Evolutionary conservation across 495 filamentous ascomycete species (phyloP), one percentile per base, ranked within the genome.

Genomic region (Annulohypoxylon moriforme): DNA sequence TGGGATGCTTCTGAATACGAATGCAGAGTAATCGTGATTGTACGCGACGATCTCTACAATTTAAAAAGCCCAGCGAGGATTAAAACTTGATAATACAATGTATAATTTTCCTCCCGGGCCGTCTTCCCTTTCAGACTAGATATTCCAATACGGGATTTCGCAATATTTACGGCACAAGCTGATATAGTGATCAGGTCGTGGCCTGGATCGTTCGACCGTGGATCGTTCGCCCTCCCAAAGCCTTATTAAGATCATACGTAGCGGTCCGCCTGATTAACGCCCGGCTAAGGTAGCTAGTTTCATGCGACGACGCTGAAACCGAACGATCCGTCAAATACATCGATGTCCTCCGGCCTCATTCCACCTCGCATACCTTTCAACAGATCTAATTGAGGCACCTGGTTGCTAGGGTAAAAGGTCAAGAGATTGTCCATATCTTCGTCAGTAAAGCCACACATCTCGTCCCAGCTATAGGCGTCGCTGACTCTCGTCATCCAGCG

Each of bases 401-500:
- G 77, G 27, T 81, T 79, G 0, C 87, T 77, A 29, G 81, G 75
- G 75, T 96, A 99, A 75, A 89, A 92, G 1, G 77, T 81, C 31
- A 98, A 77, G 24, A 99, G 79, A 31, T 80, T 83, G 24, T 90
- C 88, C 92, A 98, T 97, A 75, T 97, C 94, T 60, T 89, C 82
- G 31, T 96, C 94, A 24, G 87, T 85, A 89, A 99, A 91, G 38
- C 88, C 85, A 58, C 93, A 94, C 71, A 99, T 86, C 50, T 98
- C 93, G 60, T 96, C 91, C 73, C 96, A 85, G 52, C 82, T 90
- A 86, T 96, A 99, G 33, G 86, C 84, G 75, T 98, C 94, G 80
- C 96, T 98, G 14, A 98, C 91, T 52, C 85, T 89, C 0, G 91
- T 93, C 91, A 98, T 98, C 93, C 96, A 99, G 72, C 90, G 87